These are phyloP conservation scores for Candida pseudoglaebosa DNA, from an alignment of 805 yeast genomes.

Conservation along the genomic window DNA sequence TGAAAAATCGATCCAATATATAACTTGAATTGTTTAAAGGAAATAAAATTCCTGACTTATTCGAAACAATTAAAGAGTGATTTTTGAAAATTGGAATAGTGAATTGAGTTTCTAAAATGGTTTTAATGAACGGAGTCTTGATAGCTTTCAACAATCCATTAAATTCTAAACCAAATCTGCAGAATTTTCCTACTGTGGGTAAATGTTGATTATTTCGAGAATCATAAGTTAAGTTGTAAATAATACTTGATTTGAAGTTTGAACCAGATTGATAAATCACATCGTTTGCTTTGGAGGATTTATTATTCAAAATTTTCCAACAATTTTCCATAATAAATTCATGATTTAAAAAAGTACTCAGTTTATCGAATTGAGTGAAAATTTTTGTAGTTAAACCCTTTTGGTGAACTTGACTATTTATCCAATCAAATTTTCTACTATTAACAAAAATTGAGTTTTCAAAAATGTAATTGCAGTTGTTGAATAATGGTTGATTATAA, in stretches of 20 bases:
- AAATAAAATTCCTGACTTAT: conserved; percentile 31
- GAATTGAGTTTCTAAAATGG: conserved; percentile 36
- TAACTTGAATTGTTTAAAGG: conserved; percentile 18
- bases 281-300: conserved; percentile 24
- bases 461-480: conserved; percentile 36
- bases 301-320: conserved; percentile 33
- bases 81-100: conserved; percentile 20
- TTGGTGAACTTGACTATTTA: conserved; percentile 42
- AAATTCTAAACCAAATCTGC: conserved; percentile 34
- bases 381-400: conserved; percentile 42
- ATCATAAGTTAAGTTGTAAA: conserved; percentile 39
- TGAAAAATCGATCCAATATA: conserved; percentile 50
- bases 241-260: conserved; percentile 41
- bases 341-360: conserved; percentile 33
- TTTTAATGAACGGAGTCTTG: conserved; percentile 37
- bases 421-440: conserved; percentile 45
- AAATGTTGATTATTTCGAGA: conserved; percentile 40
- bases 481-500: conserved; percentile 43
- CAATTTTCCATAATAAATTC: conserved; percentile 46
- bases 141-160: conserved; percentile 27
- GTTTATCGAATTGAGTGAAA: conserved; percentile 29
- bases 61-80: conserved; percentile 21
- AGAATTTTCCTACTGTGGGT: conserved; percentile 39
- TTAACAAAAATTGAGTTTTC: conserved; percentile 41
- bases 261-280: conserved; percentile 42